Evolutionary conservation across 2,329 filamentous ascomycete species (phyloP).

Genomic region (Fusarium pininemorale): DNA sequence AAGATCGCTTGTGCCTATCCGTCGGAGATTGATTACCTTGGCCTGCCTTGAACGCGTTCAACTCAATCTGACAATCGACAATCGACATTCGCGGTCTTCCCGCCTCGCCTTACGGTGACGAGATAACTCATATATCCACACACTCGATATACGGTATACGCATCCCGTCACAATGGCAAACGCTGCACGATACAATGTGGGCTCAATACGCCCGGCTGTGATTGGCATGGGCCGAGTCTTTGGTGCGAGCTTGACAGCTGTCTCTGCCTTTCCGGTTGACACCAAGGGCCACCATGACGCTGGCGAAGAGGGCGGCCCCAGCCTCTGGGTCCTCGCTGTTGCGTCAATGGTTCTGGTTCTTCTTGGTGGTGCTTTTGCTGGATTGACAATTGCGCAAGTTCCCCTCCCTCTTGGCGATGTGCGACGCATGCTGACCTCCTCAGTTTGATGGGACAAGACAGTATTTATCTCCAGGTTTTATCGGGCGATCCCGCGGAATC

Average conservation of each 20-base stretch:
- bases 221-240: constrained; percentile 63
- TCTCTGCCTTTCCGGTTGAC: constrained; percentile 57
- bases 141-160: neutral
- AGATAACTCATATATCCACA: neutral
- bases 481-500: constrained; percentile 82
- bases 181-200: constrained; percentile 51
- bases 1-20: constrained; percentile 11
- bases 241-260: constrained; percentile 59
- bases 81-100: neutral
- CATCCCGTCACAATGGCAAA: constrained; percentile 39
- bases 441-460: constrained; percentile 78
- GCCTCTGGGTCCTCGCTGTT: constrained; percentile 82
- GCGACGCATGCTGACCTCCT: constrained; percentile 30
- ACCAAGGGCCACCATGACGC: constrained; percentile 52
- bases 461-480: constrained; percentile 96
- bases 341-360: constrained; percentile 84
- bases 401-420: constrained; percentile 22
- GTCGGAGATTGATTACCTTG: constrained; percentile 14
- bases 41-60: constrained; percentile 10
- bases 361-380: constrained; percentile 91
- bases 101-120: neutral
- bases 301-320: constrained; percentile 66
- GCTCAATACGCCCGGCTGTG: constrained; percentile 57
- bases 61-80: neutral
- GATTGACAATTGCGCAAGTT: constrained; percentile 84